Percentiles rank a stretch among this genome's conserved stretches.
These are phyloP conservation scores for Naganishia vaughanmartiniae DNA, from an alignment of 768 basidiomycete genomes.

Conservation along the genomic window DNA sequence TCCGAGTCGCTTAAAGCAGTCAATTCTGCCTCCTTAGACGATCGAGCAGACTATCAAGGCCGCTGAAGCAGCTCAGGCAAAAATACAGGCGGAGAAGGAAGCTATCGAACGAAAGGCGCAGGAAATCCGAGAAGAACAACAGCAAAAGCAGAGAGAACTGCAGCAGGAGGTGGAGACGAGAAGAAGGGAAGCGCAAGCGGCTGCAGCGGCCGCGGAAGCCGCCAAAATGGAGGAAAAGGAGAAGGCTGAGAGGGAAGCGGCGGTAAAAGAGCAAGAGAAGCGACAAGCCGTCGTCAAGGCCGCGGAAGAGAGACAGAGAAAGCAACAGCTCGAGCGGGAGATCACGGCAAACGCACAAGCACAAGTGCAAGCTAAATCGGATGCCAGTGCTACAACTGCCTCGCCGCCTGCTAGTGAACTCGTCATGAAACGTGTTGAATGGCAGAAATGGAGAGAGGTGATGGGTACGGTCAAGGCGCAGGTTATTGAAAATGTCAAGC, in stretches of 20 bases:
- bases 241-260: slow-evolving; percentile 29
- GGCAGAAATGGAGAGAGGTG: slow-evolving; percentile 42
- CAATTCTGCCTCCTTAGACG: slow-evolving; percentile 45
- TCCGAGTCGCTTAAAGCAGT: neutral
- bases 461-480: slow-evolving; percentile 44
- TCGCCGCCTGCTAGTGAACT: neutral
- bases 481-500: slow-evolving; percentile 62
- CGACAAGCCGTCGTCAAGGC: slow-evolving; percentile 18
- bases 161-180: slow-evolving; percentile 32
- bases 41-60: slow-evolving; percentile 57
- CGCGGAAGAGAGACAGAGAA: slow-evolving; percentile 22
- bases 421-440: slow-evolving; percentile 36
- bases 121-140: slow-evolving; percentile 43
- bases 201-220: slow-evolving; percentile 13
- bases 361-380: slow-evolving; percentile 12
- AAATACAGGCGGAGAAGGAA: slow-evolving; percentile 55
- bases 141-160: slow-evolving; percentile 15
- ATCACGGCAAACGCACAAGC: slow-evolving; percentile 27
- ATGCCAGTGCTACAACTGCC: neutral
- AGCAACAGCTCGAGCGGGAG: slow-evolving; percentile 23
- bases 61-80: slow-evolving; percentile 56
- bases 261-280: slow-evolving; percentile 24
- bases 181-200: slow-evolving; percentile 29
- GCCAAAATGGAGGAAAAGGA: slow-evolving; percentile 20
- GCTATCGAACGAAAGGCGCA: slow-evolving; percentile 55